These are phyloP conservation scores for Solanum hybrid DNA, from an alignment of 305 asterid species.

Conservation along the genomic window DNA sequence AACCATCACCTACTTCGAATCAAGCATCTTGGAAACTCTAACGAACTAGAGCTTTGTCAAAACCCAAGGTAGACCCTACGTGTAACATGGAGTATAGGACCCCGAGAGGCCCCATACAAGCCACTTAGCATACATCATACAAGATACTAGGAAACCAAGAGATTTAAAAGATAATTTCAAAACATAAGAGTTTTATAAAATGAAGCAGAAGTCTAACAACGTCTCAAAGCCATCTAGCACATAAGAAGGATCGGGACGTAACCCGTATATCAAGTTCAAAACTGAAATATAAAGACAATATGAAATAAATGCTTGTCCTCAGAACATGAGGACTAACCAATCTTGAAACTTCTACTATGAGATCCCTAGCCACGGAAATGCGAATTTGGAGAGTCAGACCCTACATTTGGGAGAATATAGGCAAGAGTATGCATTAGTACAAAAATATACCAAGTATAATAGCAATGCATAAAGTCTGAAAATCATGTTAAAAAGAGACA, in stretches of 20 bases:
- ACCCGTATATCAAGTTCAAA: not conserved
- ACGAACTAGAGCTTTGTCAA: not conserved
- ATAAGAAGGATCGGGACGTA: not conserved
- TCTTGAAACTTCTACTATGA: not conserved
- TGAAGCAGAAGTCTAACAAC: not conserved
- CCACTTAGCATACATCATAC: not conserved
- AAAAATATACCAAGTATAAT: no score
- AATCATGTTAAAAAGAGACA: no score
- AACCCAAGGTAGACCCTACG: not conserved
- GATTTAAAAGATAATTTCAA: not conserved
- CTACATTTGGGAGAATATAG: not conserved
- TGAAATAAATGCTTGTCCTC: not conserved
- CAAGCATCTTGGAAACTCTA: not conserved
- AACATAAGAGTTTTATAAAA: not conserved
- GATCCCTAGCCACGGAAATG: not conserved
- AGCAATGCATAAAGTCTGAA: not conserved
- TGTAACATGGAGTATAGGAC: not conserved
- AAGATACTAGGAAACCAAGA: not conserved
- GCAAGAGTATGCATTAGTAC: not conserved
- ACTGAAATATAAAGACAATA: not conserved
- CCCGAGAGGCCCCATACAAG: not conserved
- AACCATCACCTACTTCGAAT: not conserved
- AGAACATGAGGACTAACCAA: not conserved
- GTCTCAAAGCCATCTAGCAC: not conserved
- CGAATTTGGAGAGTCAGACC: not conserved